Evolutionary conservation across 2,329 filamentous ascomycete species (phyloP), one percentile per base, ranked within the genome.

Genomic region (Colletotrichum tamarilloi): DNA sequence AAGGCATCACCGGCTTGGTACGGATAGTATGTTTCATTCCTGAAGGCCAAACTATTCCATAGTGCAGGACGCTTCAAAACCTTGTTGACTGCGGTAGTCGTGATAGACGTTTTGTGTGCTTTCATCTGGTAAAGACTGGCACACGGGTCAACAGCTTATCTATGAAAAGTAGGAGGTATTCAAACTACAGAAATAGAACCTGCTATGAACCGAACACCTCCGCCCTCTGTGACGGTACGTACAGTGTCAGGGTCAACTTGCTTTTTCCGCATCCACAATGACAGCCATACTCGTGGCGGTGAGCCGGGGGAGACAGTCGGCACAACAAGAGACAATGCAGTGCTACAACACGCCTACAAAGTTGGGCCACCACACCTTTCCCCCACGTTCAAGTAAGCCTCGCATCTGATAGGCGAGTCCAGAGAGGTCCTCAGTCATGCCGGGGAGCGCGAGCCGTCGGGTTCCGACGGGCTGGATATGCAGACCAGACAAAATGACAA

Each of bases 381-480:
- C 26, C 56, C 65, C 65, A 60, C 59, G 66, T 46, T 59, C n/a
- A 16, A 63, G 9, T 16, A 11, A 24, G 6, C 5, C 16, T 7
- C 5, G 14, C 30, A 12, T 24, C 16, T 70, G 67, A 70, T 62
- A 71, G 67, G 67, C n/a, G 67, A 71, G 24, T 9, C 19, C 19
- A 35, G 22, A 62, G 42, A 38, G n/a, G 35, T 24, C 12, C 55
- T 72, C 52, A 49, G 22, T 11, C 35, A 46, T 28, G 19, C 38
- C 46, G 67, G 59, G 60, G 67, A 46, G 59, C 19, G 28, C 7
- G 24, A 62, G 57, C 71, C 71, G 71, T 49, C 49, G 55, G 24
- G 49, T 60, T 42, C 67, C 71, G 67, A 71, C 56, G 35, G 53
- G 71, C 56, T 46, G 71, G 71, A 56, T 12, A 65, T 35, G 19